Conservation (phyloP, 2,329 filamentous ascomycete genomes). For the Aspergillus ochraceus region DNA sequence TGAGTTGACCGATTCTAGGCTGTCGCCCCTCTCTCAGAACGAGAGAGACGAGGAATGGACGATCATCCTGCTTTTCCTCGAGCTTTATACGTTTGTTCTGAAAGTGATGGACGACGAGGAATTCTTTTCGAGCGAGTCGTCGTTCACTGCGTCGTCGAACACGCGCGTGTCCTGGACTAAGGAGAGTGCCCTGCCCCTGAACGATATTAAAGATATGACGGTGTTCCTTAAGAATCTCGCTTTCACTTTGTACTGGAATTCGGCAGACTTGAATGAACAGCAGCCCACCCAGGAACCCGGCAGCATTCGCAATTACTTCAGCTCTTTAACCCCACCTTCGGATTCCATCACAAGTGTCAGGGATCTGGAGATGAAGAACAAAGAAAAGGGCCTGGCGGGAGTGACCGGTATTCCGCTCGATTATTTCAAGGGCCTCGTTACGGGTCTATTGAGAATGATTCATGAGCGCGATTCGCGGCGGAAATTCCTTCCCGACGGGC, state of each 20-base stretch:
- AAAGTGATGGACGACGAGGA: slow-evolving; percentile 96
- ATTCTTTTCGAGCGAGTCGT: slow-evolving; percentile 68
- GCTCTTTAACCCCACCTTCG: slow-evolving; percentile 20
- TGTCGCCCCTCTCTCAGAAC: slow-evolving; percentile 27
- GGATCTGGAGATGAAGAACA: slow-evolving; percentile 39
- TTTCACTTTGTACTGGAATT: slow-evolving; percentile 85
- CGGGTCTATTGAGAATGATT: slow-evolving; percentile 77
- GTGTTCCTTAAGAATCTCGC: slow-evolving; percentile 87
- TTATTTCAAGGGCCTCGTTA: slow-evolving; percentile 77
- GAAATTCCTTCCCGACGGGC: slow-evolving; percentile 75
- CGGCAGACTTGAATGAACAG: slow-evolving; percentile 61
- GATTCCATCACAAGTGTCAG: slow-evolving; percentile 28
- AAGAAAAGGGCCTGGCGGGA: slow-evolving; percentile 55
- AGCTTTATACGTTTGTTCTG: slow-evolving; percentile 89
- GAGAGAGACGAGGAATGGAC: slow-evolving; percentile 74
- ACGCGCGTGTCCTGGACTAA: slow-evolving; percentile 56
- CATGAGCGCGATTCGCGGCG: slow-evolving; percentile 92
- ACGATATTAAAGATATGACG: slow-evolving; percentile 72
- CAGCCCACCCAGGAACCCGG: slow-evolving; percentile 39
- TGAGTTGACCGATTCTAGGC: slow-evolving; percentile 38
- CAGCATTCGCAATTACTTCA: slow-evolving; percentile 50
- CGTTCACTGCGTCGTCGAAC: slow-evolving; percentile 46
- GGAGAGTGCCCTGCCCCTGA: slow-evolving; percentile 67
- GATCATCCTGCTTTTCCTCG: slow-evolving; percentile 83
- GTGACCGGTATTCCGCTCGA: slow-evolving; percentile 73